Percentiles rank a stretch among this genome's conserved stretches.
These are phyloP conservation scores for Aphanoascus verrucosus DNA, from an alignment of 2,329 filamentous ascomycete genomes.

Conservation along the genomic window DNA sequence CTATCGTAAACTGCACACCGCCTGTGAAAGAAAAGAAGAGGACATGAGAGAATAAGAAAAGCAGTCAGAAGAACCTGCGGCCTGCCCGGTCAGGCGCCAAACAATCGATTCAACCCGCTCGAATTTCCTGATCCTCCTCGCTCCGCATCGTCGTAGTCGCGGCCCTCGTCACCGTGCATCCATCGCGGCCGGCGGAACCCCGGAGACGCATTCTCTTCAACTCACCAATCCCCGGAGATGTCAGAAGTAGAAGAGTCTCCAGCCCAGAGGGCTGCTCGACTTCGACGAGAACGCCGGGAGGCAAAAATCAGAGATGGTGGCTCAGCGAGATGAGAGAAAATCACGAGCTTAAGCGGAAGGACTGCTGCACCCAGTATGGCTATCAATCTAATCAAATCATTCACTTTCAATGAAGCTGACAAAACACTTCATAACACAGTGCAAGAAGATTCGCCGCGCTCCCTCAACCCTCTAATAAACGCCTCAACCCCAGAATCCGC, in stretches of 20 bases:
- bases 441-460: constrained; percentile 18
- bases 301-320: constrained; percentile 52
- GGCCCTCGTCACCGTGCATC: constrained; percentile 58
- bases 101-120: constrained; percentile 4
- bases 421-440: constrained; percentile 16
- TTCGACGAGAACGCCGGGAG: constrained; percentile 52
- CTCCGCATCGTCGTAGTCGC: constrained; percentile 23
- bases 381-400: neutral
- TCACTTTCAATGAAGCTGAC: neutral
- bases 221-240: constrained; percentile 19
- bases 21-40: neutral
- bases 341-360: constrained; percentile 49
- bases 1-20: neutral
- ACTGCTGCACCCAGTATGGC: constrained; percentile 26
- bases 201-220: neutral
- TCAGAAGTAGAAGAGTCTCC: constrained; percentile 36
- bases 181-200: constrained; percentile 72
- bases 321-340: constrained; percentile 50
- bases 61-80: neutral
- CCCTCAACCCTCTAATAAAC: constrained; percentile 9
- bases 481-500: constrained; percentile 12
- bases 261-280: constrained; percentile 44
- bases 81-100: neutral
- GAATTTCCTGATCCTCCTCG: constrained; percentile 2
- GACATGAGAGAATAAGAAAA: neutral